phyloP scores from a whole-genome alignment of 345 rosid species.

The Microcos paniculata region DNA sequence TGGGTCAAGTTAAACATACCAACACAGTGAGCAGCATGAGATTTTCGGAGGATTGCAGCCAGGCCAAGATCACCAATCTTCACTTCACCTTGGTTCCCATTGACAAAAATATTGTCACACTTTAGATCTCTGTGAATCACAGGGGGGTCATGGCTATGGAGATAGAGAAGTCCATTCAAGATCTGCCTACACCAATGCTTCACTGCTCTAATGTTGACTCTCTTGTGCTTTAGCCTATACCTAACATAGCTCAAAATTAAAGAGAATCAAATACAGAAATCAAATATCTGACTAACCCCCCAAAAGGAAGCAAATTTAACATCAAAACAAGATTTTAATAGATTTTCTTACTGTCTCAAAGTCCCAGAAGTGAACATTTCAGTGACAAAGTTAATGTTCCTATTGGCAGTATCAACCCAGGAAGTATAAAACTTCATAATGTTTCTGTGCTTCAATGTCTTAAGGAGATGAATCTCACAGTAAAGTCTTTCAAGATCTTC shows the following conservation, averaged over 20 bases:
- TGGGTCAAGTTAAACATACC: conserved; percentile 43
- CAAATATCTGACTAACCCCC: conserved; percentile 19
- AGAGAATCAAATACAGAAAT: conserved; percentile 1
- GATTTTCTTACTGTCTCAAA: conserved; percentile 68
- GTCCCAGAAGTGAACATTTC: conserved; percentile 98
- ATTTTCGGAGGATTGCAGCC: conserved; percentile 79
- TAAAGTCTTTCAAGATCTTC: conserved; percentile 94
- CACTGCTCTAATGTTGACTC: conserved; percentile 85
- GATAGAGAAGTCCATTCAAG: conserved; percentile 76
- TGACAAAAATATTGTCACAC: conserved; percentile 90
- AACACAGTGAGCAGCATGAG: conserved; percentile 92
- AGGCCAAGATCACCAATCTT: conserved; percentile 98
- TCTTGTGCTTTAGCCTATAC: conserved; percentile 80
- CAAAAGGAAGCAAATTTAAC: conserved; percentile 1
- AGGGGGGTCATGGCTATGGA: conserved; percentile 86
- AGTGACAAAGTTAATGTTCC: conserved; percentile 90
- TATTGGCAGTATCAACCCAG: conserved; percentile 80
- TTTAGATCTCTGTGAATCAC: conserved; percentile 97
- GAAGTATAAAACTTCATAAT: conserved; percentile 92
- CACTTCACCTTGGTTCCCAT: conserved; percentile 96
- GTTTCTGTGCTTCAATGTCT: conserved; percentile 84
- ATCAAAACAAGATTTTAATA: conserved; percentile 9
- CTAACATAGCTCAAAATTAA: conserved; percentile 28
- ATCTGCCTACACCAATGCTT: conserved; percentile 97
- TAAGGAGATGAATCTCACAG: conserved; percentile 92